A percentile compares a stretch with the other conserved stretches of the same genome.
These are phyloP conservation scores for Trichosporon ovoides DNA, from an alignment of 1,284 basidiomycete genomes.

Conservation along the genomic window DNA sequence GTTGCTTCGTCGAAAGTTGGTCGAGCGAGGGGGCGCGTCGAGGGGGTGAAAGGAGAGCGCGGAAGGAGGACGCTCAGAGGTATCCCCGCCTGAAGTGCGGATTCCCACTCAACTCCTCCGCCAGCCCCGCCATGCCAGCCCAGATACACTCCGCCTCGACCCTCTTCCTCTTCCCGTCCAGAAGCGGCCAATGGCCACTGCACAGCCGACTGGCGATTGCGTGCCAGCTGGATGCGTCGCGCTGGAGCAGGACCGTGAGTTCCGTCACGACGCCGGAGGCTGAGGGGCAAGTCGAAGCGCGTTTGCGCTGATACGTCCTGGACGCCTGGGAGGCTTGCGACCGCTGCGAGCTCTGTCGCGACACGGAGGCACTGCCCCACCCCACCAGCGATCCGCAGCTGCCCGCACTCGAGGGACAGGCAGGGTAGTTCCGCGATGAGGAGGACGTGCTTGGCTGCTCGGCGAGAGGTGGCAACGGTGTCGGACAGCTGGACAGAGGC, in stretches of 20 bases:
- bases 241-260: slow-evolving; percentile 24
- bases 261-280: slow-evolving; percentile 16
- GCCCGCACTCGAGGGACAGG: not conserved
- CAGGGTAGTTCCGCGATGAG: not conserved
- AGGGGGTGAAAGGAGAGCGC: no score
- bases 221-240: slow-evolving; percentile 32
- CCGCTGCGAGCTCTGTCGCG: not conserved
- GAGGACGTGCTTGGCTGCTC: slow-evolving; percentile 12
- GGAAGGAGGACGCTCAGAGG: slow-evolving; percentile 4
- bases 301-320: not conserved
- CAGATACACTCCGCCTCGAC: slow-evolving; percentile 28
- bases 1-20: no score
- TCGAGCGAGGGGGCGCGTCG: no score
- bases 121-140: slow-evolving; percentile 24
- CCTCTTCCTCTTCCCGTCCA: slow-evolving; percentile 15
- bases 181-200: slow-evolving; percentile 23
- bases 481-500: slow-evolving; percentile 5
- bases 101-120: slow-evolving; percentile 15
- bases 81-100: not conserved
- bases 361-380: not conserved
- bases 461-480: slow-evolving; percentile 13
- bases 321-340: not conserved
- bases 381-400: not conserved
- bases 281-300: slow-evolving; percentile 15
- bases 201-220: slow-evolving; percentile 27